phyloP scores from a whole-genome alignment of 441 rosid genomes.

The Populus hybrid region DNA sequence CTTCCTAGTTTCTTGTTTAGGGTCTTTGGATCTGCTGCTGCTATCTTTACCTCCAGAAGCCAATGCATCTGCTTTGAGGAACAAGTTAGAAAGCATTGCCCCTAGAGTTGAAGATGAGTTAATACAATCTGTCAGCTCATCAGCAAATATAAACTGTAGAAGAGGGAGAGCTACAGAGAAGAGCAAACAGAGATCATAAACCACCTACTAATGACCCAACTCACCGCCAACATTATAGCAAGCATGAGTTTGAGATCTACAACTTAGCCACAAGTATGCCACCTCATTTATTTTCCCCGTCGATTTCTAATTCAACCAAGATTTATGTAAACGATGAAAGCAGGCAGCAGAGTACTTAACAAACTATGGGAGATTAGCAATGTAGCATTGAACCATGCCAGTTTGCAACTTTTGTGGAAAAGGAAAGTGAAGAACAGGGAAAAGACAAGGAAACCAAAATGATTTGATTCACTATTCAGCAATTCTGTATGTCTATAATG shows the following conservation, averaged over 20 bases:
- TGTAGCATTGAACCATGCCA: background rate
- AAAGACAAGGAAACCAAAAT: background rate
- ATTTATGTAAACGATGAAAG: background rate
- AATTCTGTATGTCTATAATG: too few species aligned
- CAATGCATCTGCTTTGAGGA: slow-evolving; percentile 44
- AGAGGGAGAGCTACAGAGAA: background rate
- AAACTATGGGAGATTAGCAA: background rate
- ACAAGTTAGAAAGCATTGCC: slow-evolving; percentile 48
- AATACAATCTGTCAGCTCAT: slow-evolving; percentile 21
- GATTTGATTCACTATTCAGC: background rate
- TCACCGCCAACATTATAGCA: slow-evolving; percentile 11
- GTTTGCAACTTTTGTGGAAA: background rate
- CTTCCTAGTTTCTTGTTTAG: slow-evolving; percentile 37
- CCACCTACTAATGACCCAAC: slow-evolving; percentile 8
- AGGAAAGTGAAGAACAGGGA: background rate
- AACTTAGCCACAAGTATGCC: slow-evolving; percentile 12
- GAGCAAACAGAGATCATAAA: slow-evolving; percentile 11
- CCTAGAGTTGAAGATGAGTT: slow-evolving; percentile 39
- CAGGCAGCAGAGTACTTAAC: background rate
- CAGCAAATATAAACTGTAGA: slow-evolving; percentile 5
- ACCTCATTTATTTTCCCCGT: slow-evolving; percentile 5
- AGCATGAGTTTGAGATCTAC: slow-evolving; percentile 11
- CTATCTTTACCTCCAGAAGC: slow-evolving; percentile 32
- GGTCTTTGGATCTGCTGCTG: slow-evolving; percentile 26
- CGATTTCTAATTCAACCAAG: background rate